Evolutionary conservation across 176 grass and related monocot genomes (phyloP).

Genomic region (Thinopyrum elongatum): DNA sequence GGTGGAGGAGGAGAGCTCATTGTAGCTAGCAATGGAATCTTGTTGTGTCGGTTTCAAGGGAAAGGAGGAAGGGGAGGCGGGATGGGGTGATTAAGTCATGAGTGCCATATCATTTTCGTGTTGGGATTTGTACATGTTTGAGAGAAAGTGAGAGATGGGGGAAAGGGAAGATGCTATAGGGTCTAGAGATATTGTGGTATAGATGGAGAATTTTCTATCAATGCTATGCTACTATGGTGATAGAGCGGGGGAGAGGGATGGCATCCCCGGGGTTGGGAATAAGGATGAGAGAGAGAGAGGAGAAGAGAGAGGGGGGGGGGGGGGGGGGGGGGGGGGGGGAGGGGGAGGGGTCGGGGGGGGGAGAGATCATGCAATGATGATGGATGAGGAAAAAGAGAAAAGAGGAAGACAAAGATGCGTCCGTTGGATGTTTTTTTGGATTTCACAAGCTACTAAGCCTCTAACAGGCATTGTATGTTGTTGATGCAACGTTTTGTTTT

Average conservation of each 20-base stretch:
- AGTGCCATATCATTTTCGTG: slow-evolving; percentile 69
- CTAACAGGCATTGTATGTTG: no score
- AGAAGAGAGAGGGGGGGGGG: background rate
- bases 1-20: slow-evolving; percentile 25
- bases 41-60: slow-evolving; percentile 17
- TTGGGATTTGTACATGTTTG: slow-evolving; percentile 23
- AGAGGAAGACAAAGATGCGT: no score
- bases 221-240: background rate
- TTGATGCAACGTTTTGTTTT: no score
- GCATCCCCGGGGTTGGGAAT: slow-evolving; percentile 19
- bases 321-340: no score
- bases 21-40: background rate
- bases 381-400: no score
- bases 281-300: slow-evolving; percentile 43
- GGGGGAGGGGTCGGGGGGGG: no score
- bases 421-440: no score
- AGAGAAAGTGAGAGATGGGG: background rate
- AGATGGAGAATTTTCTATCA: slow-evolving; percentile 9
- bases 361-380: no score
- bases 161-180: background rate
- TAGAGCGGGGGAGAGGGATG: slow-evolving; percentile 18
- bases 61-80: background rate
- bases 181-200: slow-evolving; percentile 31
- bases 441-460: no score
- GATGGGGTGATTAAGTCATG: slow-evolving; percentile 72